A percentile compares a stretch with the other conserved stretches of the same genome.
These are phyloP conservation scores for Torulaspora gathmanii DNA, from an alignment of 805 yeast genomes.

Conservation along the genomic window DNA sequence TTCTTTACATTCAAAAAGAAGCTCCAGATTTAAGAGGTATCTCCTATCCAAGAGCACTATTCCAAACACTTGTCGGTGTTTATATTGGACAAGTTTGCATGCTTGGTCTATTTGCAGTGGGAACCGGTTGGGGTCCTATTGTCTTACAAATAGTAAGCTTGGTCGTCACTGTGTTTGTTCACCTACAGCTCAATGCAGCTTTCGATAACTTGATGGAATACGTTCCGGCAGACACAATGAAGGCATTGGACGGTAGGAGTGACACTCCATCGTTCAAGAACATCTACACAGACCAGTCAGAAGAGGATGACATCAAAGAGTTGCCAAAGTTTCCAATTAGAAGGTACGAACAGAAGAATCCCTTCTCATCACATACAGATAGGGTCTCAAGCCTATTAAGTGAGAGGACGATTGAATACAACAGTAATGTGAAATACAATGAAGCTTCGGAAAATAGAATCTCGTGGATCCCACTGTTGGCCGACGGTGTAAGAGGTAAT, in stretches of 20 bases:
- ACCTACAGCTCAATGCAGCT: conserved; percentile 57
- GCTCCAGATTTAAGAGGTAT: conserved; percentile 72
- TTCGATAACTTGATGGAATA: conserved; percentile 56
- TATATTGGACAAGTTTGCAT: conserved; percentile 84
- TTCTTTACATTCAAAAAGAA: conserved; percentile 64
- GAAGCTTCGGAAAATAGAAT: conserved; percentile 24
- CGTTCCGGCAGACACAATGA: conserved; percentile 70
- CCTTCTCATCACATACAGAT: conserved; percentile 2
- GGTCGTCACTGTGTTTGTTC: conserved; percentile 63
- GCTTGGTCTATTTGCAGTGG: conserved; percentile 80
- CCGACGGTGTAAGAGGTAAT: conserved; percentile 49
- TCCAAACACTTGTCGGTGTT: conserved; percentile 83
- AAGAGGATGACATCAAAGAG: conserved; percentile 25
- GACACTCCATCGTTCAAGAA: conserved; percentile 51
- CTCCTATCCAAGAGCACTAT: conserved; percentile 82
- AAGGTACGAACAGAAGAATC: conserved; percentile 20
- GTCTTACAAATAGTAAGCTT: conserved; percentile 66
- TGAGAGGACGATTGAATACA: conserved; percentile 10
- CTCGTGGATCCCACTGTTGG: conserved; percentile 53
- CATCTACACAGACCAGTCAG: conserved; percentile 28
- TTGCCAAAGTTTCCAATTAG: conserved; percentile 31
- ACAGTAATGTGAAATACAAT: conserved; percentile 8
- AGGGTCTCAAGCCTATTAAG: conserved; percentile 8
- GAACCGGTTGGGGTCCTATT: conserved; percentile 94
- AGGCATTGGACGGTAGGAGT: conserved; percentile 65